Percentiles rank a stretch among this genome's conserved stretches.
phyloP scores from a whole-genome alignment of 2,329 filamentous ascomycete species.

The Nigrospora sphaerica region DNA sequence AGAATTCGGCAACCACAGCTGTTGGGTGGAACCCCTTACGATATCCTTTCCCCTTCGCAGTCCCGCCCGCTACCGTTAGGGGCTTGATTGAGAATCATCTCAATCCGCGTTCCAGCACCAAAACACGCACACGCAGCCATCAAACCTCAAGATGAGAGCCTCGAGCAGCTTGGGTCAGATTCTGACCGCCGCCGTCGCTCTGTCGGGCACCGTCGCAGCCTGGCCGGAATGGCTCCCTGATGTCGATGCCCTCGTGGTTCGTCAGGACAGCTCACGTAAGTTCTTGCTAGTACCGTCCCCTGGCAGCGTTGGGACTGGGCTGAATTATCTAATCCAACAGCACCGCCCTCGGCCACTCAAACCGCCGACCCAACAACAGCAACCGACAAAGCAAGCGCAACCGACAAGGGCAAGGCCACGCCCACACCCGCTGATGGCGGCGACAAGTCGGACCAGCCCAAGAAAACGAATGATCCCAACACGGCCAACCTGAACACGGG shows the following conservation, averaged over 20 bases:
- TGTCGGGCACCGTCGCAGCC: conserved; percentile 43
- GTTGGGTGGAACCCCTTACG: too few relatives aligned
- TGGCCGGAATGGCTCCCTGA: conserved; percentile 52
- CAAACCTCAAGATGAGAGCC: conserved; percentile 38
- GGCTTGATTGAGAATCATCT: conserved; percentile 6
- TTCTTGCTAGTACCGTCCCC: too few relatives aligned
- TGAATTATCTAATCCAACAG: too few relatives aligned
- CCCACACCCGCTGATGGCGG: conserved; percentile 7
- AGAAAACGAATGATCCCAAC: conserved; percentile 13
- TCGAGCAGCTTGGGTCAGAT: conserved; percentile 36
- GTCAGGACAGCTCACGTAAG: conserved; percentile 27
- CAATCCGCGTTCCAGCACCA: conserved; percentile 14
- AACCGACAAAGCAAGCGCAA: neutral
- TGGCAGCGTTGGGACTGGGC: too few relatives aligned
- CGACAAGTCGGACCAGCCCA: neutral
- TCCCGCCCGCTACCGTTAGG: neutral
- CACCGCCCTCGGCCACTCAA: too few relatives aligned
- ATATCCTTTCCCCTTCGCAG: neutral
- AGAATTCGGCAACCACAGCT: too few relatives aligned
- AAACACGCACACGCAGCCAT: conserved; percentile 26
- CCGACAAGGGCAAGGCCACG: conserved; percentile 10
- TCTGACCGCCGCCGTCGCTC: conserved; percentile 43
- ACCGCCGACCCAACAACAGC: neutral
- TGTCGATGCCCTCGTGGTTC: conserved; percentile 43
- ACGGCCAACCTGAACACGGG: conserved; percentile 35